A percentile compares a stretch with the other conserved stretches of the same genome.
These are phyloP conservation scores for Aspergillus coremiiformis DNA, from an alignment of 495 filamentous ascomycete species.

Conservation along the genomic window DNA sequence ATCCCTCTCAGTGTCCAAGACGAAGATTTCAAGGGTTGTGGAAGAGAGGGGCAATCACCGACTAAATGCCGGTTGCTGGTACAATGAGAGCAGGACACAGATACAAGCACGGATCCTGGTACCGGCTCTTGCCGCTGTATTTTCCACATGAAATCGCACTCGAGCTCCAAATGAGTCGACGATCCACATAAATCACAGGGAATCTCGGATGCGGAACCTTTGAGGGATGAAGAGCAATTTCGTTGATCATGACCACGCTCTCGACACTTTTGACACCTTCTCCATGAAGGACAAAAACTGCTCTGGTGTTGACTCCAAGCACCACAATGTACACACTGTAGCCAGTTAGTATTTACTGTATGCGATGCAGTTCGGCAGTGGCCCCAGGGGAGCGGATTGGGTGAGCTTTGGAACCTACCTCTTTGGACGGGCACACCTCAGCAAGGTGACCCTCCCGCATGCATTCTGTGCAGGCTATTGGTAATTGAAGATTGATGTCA, in stretches of 20 bases:
- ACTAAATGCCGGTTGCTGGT: constrained; percentile 38
- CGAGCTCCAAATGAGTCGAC: constrained; percentile 32
- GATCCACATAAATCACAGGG: constrained; percentile 42
- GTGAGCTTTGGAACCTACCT: constrained; percentile 22
- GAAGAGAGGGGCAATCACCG: constrained; percentile 39
- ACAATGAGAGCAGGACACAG: constrained; percentile 45
- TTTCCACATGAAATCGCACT: constrained; percentile 40
- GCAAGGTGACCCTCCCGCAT: constrained; percentile 39
- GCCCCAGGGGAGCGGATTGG: background rate
- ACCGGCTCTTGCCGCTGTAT: constrained; percentile 18
- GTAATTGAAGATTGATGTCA: constrained; percentile 56
- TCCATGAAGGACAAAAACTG: constrained; percentile 33
- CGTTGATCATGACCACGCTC: constrained; percentile 37
- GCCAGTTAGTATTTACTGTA: constrained; percentile 4
- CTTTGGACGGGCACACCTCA: constrained; percentile 37
- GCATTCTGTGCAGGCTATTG: constrained; percentile 47
- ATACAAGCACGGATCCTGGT: constrained; percentile 26
- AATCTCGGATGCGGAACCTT: constrained; percentile 29
- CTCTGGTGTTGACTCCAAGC: constrained; percentile 35
- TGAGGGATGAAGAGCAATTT: constrained; percentile 34
- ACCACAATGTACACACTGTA: constrained; percentile 36
- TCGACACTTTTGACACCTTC: constrained; percentile 40
- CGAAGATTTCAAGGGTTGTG: constrained; percentile 16
- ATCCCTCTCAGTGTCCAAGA: constrained; percentile 32
- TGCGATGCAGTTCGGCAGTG: background rate